These are phyloP conservation scores for Lathyrus aphaca DNA, from an alignment of 306 rosid genomes.

Conservation along the genomic window DNA sequence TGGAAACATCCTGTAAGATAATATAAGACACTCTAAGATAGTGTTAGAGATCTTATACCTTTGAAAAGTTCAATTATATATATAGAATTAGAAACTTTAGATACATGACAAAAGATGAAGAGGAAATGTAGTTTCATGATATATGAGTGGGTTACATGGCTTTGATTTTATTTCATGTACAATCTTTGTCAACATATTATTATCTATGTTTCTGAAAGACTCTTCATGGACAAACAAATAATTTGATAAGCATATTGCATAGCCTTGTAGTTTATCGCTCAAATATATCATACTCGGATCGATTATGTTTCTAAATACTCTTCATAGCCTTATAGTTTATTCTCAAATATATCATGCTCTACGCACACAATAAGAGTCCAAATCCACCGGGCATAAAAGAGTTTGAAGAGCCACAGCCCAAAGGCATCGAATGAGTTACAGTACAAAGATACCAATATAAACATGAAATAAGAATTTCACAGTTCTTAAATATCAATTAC, in stretches of 20 bases:
- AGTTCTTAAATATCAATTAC: slow-evolving; percentile 49
- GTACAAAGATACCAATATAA: background rate
- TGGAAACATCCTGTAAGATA: background rate
- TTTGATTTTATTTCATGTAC: background rate
- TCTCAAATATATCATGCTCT: too few species aligned
- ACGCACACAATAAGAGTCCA: background rate
- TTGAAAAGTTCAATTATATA: background rate
- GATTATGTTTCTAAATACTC: background rate
- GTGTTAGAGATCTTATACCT: background rate
- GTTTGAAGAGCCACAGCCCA: slow-evolving; percentile 30
- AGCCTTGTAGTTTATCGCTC: slow-evolving; percentile 23
- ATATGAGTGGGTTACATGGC: slow-evolving; percentile 1
- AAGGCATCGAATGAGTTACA: slow-evolving; percentile 21
- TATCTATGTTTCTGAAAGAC: slow-evolving; percentile 14
- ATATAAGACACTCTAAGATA: background rate
- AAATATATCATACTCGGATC: slow-evolving; percentile 25
- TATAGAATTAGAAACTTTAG: slow-evolving; percentile 3
- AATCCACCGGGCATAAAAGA: background rate
- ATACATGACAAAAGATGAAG: background rate
- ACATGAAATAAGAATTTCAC: background rate
- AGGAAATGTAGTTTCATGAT: background rate
- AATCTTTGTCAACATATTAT: background rate
- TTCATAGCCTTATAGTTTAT: too few species aligned
- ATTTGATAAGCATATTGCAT: slow-evolving; percentile 14
- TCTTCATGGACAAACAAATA: slow-evolving; percentile 1